Evolutionary conservation across 2,329 filamentous ascomycete genomes (phyloP).

Genomic region (Whalleya microplaca): DNA sequence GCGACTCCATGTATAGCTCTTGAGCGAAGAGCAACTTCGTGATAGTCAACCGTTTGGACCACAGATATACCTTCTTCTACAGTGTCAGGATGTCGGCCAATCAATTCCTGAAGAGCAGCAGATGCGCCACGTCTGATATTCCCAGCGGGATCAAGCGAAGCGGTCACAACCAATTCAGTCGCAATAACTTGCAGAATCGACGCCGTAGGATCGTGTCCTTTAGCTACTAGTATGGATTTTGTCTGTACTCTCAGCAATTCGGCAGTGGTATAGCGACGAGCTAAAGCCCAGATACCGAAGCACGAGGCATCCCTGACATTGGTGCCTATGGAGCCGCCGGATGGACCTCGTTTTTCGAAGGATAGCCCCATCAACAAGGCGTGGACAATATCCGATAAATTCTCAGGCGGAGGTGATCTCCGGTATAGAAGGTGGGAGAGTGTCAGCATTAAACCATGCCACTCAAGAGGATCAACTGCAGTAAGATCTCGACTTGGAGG

Average conservation of each 20-base stretch:
- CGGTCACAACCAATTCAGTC: constrained; percentile 78
- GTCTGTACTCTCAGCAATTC: constrained; percentile 71
- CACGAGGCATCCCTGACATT: constrained; percentile 95
- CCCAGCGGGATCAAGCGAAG: constrained; percentile 84
- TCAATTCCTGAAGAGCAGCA: constrained; percentile 89
- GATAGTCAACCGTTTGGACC: constrained; percentile 91
- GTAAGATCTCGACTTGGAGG: constrained; percentile 63
- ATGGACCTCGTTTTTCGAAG: constrained; percentile 86
- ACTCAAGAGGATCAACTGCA: constrained; percentile 78
- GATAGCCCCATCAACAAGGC: constrained; percentile 78
- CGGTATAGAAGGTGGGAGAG: constrained; percentile 86
- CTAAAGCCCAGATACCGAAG: constrained; percentile 93
- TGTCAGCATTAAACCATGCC: constrained; percentile 91
- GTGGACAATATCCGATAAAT: constrained; percentile 74
- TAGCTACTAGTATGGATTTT: constrained; percentile 47
- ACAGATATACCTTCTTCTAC: constrained; percentile 80
- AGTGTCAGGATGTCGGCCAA: constrained; percentile 88
- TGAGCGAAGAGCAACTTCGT: constrained; percentile 84
- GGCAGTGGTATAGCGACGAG: constrained; percentile 79
- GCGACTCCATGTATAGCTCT: constrained; percentile 81
- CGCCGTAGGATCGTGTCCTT: constrained; percentile 39
- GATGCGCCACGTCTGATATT: constrained; percentile 94
- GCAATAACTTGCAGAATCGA: constrained; percentile 77
- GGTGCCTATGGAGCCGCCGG: constrained; percentile 82
- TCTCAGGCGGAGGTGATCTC: constrained; percentile 72